Percentiles rank a stretch among this genome's conserved stretches.
Conservation (phyloP, 1,284 basidiomycete genomes). For the Neonothopanus nambi region DNA sequence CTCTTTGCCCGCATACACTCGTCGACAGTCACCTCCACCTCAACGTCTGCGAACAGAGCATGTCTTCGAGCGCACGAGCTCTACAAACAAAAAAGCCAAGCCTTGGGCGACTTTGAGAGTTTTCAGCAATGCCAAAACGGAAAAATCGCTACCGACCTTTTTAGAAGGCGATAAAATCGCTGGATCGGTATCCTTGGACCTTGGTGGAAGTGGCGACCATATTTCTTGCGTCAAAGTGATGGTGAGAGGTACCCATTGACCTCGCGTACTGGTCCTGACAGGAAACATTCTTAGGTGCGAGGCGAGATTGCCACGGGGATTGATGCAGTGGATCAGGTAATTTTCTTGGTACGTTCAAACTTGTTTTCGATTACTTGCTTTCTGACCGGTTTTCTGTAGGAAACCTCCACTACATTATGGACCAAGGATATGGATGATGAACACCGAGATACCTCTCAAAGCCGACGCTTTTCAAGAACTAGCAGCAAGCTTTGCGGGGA, state of each 20-base stretch:
- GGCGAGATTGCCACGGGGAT: conserved; percentile 10
- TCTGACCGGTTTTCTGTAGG: background rate
- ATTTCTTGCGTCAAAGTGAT: conserved; percentile 10
- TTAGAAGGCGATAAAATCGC: conserved; percentile 29
- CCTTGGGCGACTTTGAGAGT: conserved; percentile 37
- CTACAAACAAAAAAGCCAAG: conserved; percentile 22
- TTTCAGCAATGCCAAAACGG: conserved; percentile 25
- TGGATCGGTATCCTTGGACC: conserved; percentile 31
- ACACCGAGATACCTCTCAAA: conserved; percentile 27
- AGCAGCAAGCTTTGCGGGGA: conserved; percentile 31
- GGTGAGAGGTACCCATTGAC: conserved; percentile 4
- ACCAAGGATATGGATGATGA: background rate
- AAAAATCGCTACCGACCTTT: conserved; percentile 30
- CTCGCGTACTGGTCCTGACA: background rate
- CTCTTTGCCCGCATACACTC: conserved; percentile 18
- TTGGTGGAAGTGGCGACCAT: conserved; percentile 28
- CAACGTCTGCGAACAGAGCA: conserved; percentile 13
- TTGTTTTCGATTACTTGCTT: no score
- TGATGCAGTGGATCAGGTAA: background rate
- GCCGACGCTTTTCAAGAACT: conserved; percentile 23
- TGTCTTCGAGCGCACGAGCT: conserved; percentile 10
- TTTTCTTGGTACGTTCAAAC: background rate
- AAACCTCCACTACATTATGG: conserved; percentile 8
- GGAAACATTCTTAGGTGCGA: conserved; percentile 1
- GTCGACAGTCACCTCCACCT: conserved; percentile 5